A percentile compares a stretch with the other conserved stretches of the same genome.
Conservation (phyloP, 2,329 filamentous ascomycete species). For the Beauveria sp. region DNA sequence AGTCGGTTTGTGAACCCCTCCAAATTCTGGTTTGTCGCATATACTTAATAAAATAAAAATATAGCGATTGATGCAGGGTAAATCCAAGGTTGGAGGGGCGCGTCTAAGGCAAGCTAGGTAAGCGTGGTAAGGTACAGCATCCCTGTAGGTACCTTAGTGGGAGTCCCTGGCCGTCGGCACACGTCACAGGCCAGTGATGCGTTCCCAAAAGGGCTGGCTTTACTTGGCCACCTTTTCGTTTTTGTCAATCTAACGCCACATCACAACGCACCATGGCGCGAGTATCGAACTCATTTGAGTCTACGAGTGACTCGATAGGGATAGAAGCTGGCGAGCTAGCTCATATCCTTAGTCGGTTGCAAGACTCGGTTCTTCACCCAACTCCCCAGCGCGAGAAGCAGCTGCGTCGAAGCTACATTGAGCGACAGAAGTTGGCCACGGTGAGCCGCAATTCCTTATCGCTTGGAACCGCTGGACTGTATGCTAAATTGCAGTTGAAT, state of each 20-base stretch:
- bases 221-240: background rate
- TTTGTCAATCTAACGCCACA: background rate
- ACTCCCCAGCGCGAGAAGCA: conserved; percentile 51
- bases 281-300: background rate
- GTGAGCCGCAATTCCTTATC: conserved; percentile 24
- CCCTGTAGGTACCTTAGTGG: background rate
- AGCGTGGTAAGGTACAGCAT: no score
- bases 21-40: background rate
- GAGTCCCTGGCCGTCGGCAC: background rate
- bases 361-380: conserved; percentile 56
- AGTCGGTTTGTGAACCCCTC: no score
- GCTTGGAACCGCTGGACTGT: conserved; percentile 26
- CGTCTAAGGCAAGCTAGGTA: no score
- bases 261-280: conserved; percentile 7
- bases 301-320: conserved; percentile 15
- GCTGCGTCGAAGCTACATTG: conserved; percentile 55
- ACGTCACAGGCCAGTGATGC: conserved; percentile 2
- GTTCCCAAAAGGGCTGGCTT: background rate
- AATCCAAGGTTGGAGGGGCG: background rate
- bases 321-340: conserved; percentile 43
- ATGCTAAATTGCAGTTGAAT: conserved; percentile 36
- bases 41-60: accelerated
- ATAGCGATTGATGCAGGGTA: background rate
- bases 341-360: conserved; percentile 57
- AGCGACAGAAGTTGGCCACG: conserved; percentile 41